phyloP scores from a whole-genome alignment of 108 stramenopile genomes.

The Cylindrotheca closterium region DNA sequence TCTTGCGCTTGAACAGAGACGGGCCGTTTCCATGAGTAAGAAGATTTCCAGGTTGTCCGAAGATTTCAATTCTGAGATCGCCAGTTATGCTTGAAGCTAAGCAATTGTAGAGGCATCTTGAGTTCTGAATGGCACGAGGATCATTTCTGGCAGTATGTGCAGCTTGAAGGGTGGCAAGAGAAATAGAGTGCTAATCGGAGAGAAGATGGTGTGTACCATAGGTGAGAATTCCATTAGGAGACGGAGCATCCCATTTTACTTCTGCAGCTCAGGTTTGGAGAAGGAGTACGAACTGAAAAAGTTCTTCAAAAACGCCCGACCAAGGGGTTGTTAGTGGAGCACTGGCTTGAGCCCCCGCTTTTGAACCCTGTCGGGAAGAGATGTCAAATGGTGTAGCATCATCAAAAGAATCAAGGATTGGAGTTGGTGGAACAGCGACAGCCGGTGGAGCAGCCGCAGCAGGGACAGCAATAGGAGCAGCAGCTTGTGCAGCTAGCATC shows the following conservation, averaged over 20 bases:
- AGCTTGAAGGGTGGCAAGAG: not conserved
- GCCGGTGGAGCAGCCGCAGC: no score
- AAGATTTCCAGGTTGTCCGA: not conserved
- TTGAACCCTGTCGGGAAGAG: not conserved
- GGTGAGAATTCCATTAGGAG: constrained; percentile 9
- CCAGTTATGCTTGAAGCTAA: not conserved
- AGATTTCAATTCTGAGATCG: not conserved
- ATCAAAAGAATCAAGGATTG: constrained; percentile 3
- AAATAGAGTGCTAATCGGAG: not conserved
- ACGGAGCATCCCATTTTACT: constrained; percentile 8
- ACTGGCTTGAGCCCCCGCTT: not conserved
- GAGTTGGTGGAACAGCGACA: no score
- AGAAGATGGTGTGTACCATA: not conserved
- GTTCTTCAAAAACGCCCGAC: not conserved
- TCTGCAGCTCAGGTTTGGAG: not conserved
- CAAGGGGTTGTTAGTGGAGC: not conserved
- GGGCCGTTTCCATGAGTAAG: constrained; percentile 1
- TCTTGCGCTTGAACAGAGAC: not conserved
- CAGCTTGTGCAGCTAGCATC: no score
- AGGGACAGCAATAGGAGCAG: no score
- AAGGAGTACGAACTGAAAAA: not conserved
- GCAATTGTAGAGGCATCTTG: not conserved
- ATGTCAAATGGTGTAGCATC: constrained; percentile 1
- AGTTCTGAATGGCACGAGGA: constrained; percentile 7
- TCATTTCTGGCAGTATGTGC: not conserved